phyloP scores from a whole-genome alignment of 768 basidiomycete species.

The Mycena galericulata region DNA sequence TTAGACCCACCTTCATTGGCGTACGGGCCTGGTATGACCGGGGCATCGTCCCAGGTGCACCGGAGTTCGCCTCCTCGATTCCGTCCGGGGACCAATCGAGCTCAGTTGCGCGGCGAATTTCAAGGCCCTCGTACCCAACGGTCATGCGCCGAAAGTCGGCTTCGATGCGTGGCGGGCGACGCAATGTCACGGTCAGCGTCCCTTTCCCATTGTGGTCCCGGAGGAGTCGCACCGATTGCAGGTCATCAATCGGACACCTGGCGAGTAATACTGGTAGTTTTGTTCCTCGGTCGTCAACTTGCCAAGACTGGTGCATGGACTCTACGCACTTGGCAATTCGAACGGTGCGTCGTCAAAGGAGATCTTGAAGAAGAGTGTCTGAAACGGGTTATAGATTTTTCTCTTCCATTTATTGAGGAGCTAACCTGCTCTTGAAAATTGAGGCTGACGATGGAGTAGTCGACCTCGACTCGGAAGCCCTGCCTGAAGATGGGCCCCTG shows the following conservation, averaged over 20 bases:
- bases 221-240: constrained; percentile 22
- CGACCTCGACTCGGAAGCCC: constrained; percentile 16
- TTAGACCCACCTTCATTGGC: constrained; percentile 32
- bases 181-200: constrained; percentile 25
- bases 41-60: constrained; percentile 21
- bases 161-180: constrained; percentile 30
- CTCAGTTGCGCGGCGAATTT: constrained; percentile 27
- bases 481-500: constrained; percentile 26
- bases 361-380: constrained; percentile 28
- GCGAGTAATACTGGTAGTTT: constrained; percentile 21
- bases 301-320: not conserved
- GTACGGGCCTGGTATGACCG: not conserved
- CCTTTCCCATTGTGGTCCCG: not conserved
- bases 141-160: constrained; percentile 25
- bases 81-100: constrained; percentile 31
- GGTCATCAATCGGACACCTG: constrained; percentile 23
- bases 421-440: constrained; percentile 19
- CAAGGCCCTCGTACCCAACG: not conserved
- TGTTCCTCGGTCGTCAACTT: not conserved
- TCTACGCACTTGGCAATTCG: constrained; percentile 19
- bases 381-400: not conserved
- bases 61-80: constrained; percentile 2
- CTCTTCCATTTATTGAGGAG: not conserved
- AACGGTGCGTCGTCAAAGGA: constrained; percentile 19
- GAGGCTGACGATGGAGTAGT: constrained; percentile 19